Percentiles rank a stretch among this genome's conserved stretches.
Evolutionary conservation across 2,329 filamentous ascomycete species (phyloP).

Genomic region (Thyridium curvatum): DNA sequence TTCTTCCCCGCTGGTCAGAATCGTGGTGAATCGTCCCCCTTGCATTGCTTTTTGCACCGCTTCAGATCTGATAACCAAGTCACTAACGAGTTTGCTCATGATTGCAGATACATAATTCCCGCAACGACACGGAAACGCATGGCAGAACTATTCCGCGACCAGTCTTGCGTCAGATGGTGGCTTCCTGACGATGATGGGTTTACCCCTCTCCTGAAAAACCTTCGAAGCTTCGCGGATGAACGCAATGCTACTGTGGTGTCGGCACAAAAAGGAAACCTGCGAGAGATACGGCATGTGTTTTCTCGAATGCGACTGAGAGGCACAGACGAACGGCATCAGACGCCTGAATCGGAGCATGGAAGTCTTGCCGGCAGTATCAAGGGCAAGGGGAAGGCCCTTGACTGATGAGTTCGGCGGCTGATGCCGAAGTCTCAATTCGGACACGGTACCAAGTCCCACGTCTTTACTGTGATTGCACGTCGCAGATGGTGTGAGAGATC

Average conservation of each 20-base stretch:
- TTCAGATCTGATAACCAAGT: no score
- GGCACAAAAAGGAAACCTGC: conserved; percentile 57
- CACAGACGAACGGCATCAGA: no score
- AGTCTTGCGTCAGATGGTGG: conserved; percentile 78
- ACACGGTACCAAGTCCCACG: no score
- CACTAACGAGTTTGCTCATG: no score
- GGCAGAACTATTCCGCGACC: conserved; percentile 67
- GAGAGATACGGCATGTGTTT: conserved; percentile 71
- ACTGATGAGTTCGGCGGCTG: no score
- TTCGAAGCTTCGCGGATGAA: conserved; percentile 77
- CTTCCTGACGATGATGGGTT: conserved; percentile 75
- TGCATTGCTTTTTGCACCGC: no score
- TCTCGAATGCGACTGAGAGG: conserved; percentile 47
- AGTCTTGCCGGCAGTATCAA: not conserved
- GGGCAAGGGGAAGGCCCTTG: conserved; percentile 4
- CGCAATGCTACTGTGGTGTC: conserved; percentile 57
- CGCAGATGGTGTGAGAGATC: no score
- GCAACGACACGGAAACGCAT: conserved; percentile 67
- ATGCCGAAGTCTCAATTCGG: no score
- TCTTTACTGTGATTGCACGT: no score
- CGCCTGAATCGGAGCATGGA: not conserved
- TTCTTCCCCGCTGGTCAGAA: no score
- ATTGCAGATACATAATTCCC: conserved; percentile 73
- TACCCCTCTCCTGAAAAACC: conserved; percentile 64
- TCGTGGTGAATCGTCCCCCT: no score